Evolutionary conservation across 1,284 basidiomycete genomes (phyloP).

Genomic region (Kwoniella shivajii): DNA sequence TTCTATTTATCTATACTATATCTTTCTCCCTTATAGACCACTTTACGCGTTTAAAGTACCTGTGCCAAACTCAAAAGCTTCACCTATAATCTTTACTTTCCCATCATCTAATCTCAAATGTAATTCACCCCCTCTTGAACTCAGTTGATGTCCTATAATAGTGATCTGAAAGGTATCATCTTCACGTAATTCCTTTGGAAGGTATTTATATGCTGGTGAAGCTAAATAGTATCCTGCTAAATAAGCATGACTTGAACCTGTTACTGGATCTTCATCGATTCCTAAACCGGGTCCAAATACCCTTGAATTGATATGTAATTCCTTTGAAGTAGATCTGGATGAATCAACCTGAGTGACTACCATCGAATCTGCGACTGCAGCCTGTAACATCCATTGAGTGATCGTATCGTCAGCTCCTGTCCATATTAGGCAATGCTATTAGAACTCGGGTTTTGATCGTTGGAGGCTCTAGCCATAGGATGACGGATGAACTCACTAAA

Average conservation of each 20-base stretch:
- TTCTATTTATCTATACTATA: too few relatives aligned
- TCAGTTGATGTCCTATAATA: constrained; percentile 26
- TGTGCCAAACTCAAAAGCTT: constrained; percentile 19
- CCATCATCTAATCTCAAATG: constrained; percentile 18
- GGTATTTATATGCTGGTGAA: constrained; percentile 15
- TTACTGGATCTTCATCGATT: constrained; percentile 47
- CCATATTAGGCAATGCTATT: too few relatives aligned
- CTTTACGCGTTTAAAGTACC: constrained; percentile 8
- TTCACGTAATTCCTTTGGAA: constrained; percentile 12
- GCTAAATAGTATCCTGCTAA: constrained; percentile 41
- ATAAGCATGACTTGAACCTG: constrained; percentile 39
- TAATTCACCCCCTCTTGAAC: constrained; percentile 23
- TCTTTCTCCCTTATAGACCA: too few relatives aligned
- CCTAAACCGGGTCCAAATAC: constrained; percentile 37
- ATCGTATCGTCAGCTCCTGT: too few relatives aligned
- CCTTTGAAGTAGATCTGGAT: not conserved
- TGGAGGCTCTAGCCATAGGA: too few relatives aligned
- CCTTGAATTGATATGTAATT: constrained; percentile 26
- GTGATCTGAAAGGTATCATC: not conserved
- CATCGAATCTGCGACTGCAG: not conserved
- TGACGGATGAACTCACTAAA: constrained; percentile 25
- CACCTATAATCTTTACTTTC: constrained; percentile 21
- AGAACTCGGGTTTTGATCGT: too few relatives aligned
- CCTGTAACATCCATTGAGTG: not conserved
- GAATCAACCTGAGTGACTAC: constrained; percentile 35